Base-by-base conservation (phyloP, 441 rosid genomes). In the Daphne laureola region DNA sequence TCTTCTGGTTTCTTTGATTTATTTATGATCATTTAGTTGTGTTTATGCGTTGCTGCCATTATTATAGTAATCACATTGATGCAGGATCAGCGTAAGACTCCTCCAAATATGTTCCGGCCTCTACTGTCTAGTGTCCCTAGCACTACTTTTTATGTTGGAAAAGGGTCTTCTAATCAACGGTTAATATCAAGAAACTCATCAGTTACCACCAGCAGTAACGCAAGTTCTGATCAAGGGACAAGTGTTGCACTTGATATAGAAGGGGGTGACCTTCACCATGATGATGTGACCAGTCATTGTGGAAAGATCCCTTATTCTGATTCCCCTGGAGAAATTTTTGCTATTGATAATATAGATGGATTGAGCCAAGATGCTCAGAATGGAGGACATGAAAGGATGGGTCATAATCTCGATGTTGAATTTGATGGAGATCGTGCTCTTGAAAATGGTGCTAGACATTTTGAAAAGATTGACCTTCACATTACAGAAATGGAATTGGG, bases 41-140 rank as follows among this genome's bases (percentile, higher is more conserved):
- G 43, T 36, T 44, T 35, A 17, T 53, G 54, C 64, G 26, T 51
- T 14, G 54, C 50, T 51, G 55, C 54, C 57, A 42, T 71, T 52
- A 55, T 55, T 38, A 47, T 59, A 48, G 45, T 57, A 25, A 58
- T 50, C 58, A 4, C 53, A 55, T 56, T 69, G 69, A 62, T 72
- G 72, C 64, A 93, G 99, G 97, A 94, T 69, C 83, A 79, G 57
- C 85, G 85, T 64, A 93, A 81, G 79, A 83, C 82, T 61, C 95
- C 96, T 66, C 96, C 80, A 61, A 94, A 85, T 68, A 94, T 94
- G 99, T 94, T 94, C 73, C 82, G 99, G 69, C 97, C 99, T 53
- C 92, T 94, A 62, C 71, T 92, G 62, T 94, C 99, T 54, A 87
- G 95, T 82, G 97, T 90, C 54, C 97, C 99, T 7, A 86, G 90